Evolutionary conservation across 2,329 filamentous ascomycete species (phyloP), one percentile per base, ranked within the genome.

Genomic region (Cadophora gregata): DNA sequence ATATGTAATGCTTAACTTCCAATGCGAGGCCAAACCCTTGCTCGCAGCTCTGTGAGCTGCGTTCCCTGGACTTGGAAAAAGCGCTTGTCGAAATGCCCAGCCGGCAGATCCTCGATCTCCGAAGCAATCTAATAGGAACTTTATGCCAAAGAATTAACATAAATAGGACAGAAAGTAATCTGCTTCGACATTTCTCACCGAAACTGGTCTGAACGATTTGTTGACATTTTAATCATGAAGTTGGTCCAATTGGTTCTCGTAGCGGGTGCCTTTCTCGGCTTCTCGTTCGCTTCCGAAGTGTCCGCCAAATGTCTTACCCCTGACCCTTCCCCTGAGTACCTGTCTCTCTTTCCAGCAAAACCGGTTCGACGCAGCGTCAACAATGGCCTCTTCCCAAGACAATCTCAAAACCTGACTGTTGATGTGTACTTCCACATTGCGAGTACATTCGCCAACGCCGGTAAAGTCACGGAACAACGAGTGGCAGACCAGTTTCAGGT

Each of bases 21-120:
- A 47, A 47, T 47, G 21, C 42, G 42, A 47, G n/a, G 42, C 42
- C 42, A 47, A 47, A n/a, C n/a, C 42, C 42, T 47, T 47, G 38
- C 38, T 42, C 14, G 38, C 8, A 16, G 6, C 12, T 42, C n/a
- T 21, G n/a, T 47, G 42, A 47, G 42, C 42, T 47, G 42, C 42
- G 19, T 47, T 47, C 42, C 42, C 42, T 47, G 42, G 42, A 47
- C 19, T 2, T 47, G 19, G 19, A 21, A 47, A 47, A 16, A 47
- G 3, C 42, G 42, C 42, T 21, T 47, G 42, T 21, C 9, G 5
- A 21, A n/a, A 47, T 47, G 42, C 42, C 42, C 42, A 47, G 42
- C 42, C 42, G 42, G 42, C n/a, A 47, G 42, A 47, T 47, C 6
- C 9, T 47, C 42, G n/a, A 21, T 47, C 42, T 47, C 42, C 42